Evolutionary conservation across 2,329 filamentous ascomycete species (phyloP).

Genomic region (Hypoxylon sp.): DNA sequence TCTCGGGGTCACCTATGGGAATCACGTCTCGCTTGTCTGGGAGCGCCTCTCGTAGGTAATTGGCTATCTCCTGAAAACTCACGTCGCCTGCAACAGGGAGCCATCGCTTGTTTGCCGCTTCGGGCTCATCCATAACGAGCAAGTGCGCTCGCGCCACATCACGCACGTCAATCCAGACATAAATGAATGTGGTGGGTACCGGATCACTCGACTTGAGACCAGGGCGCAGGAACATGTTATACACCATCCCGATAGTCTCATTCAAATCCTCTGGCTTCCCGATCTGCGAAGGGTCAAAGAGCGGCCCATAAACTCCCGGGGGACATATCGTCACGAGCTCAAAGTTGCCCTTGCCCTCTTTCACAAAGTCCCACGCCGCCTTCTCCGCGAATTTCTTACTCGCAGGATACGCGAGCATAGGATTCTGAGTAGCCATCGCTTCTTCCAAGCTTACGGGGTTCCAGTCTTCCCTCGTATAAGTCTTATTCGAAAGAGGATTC

Average conservation of each 20-base stretch:
- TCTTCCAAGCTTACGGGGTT: conserved; percentile 44
- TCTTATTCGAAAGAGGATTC: conserved; percentile 27
- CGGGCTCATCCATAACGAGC: conserved; percentile 41
- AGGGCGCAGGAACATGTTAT: conserved; percentile 27
- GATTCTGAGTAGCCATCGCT: conserved; percentile 30
- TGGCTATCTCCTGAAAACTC: conserved; percentile 42
- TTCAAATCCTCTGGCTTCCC: conserved; percentile 34
- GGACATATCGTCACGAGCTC: conserved; percentile 63
- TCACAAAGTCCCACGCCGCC: conserved; percentile 66
- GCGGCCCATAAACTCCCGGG: conserved; percentile 63
- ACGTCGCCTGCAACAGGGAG: conserved; percentile 41
- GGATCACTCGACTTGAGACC: conserved; percentile 34
- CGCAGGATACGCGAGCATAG: conserved; percentile 49
- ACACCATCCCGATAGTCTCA: conserved; percentile 29
- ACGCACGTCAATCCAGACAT: conserved; percentile 50
- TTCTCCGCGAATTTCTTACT: conserved; percentile 58
- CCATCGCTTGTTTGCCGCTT: conserved; percentile 48
- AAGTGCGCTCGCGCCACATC: conserved; percentile 49
- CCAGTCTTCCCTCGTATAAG: conserved; percentile 45
- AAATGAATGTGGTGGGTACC: conserved; percentile 39
- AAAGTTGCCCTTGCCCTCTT: conserved; percentile 65
- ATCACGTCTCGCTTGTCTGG: conserved; percentile 42
- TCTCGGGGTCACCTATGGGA: conserved; percentile 38
- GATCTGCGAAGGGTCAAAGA: conserved; percentile 37
- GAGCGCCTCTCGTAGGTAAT: conserved; percentile 39